These are phyloP conservation scores for Pelargonium nanum DNA, from an alignment of 345 rosid species.

Conservation along the genomic window DNA sequence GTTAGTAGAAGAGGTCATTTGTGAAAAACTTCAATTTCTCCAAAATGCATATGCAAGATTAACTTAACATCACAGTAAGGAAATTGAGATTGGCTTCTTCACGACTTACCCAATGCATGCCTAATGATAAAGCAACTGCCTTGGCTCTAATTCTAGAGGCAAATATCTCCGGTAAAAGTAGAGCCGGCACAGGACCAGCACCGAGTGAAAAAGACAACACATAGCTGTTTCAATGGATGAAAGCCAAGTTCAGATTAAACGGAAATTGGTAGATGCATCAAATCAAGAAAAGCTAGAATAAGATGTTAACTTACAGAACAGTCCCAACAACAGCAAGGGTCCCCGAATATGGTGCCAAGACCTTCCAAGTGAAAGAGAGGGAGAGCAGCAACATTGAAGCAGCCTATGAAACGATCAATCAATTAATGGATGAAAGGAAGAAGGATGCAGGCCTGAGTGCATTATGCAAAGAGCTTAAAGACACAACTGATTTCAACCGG, in stretches of 20 bases:
- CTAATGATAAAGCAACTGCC: slow-evolving; percentile 85
- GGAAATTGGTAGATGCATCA: neutral
- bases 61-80: neutral
- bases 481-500: too few species aligned
- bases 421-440: neutral
- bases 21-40: neutral
- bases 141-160: slow-evolving; percentile 96
- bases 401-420: slow-evolving; percentile 31
- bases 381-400: slow-evolving; percentile 89
- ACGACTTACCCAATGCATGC: slow-evolving; percentile 90
- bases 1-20: too few species aligned
- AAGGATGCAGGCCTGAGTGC: neutral
- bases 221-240: slow-evolving; percentile 37
- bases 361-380: slow-evolving; percentile 88
- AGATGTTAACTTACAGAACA: slow-evolving; percentile 57
- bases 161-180: slow-evolving; percentile 93
- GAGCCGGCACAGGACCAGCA: slow-evolving; percentile 99
- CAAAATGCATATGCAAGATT: neutral
- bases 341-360: slow-evolving; percentile 84
- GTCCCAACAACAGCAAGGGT: slow-evolving; percentile 89
- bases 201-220: slow-evolving; percentile 96
- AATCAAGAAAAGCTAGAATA: neutral
- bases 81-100: neutral
- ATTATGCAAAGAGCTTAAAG: too few species aligned
- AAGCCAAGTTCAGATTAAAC: slow-evolving; percentile 9